Percentiles rank a stretch among this genome's conserved stretches.
Conservation (phyloP, 2,329 filamentous ascomycete genomes). For the Ceratocystis colombiana region DNA sequence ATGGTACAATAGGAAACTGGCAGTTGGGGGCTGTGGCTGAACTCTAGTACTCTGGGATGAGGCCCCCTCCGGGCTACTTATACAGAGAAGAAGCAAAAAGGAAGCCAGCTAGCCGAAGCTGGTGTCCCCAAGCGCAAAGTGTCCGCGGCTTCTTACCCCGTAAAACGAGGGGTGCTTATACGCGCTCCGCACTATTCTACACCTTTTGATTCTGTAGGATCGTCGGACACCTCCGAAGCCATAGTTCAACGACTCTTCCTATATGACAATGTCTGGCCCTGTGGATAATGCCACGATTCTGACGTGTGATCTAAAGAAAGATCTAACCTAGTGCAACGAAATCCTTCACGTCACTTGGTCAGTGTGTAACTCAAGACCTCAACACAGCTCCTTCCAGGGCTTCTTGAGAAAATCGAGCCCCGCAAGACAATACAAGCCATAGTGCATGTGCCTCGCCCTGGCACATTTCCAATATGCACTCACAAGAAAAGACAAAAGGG, state of each 20-base stretch:
- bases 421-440: neutral
- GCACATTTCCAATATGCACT: too few species aligned
- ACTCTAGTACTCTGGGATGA: neutral
- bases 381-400: neutral
- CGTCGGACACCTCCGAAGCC: neutral
- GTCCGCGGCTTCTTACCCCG: neutral
- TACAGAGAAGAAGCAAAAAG: neutral
- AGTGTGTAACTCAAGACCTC: slow-evolving; percentile 1
- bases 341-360: slow-evolving; percentile 7
- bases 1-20: too few species aligned
- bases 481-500: too few species aligned
- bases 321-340: neutral
- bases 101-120: neutral
- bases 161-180: neutral
- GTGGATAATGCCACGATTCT: neutral
- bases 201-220: neutral
- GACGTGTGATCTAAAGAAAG: slow-evolving; percentile 1
- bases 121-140: neutral
- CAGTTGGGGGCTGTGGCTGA: too few species aligned
- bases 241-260: neutral
- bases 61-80: neutral
- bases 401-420: neutral
- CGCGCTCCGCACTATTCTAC: neutral
- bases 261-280: neutral
- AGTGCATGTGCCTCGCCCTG: too few species aligned